These are phyloP conservation scores for Rhododendron ovatum DNA, from an alignment of 148 eudicot genomes.

Conservation along the genomic window DNA sequence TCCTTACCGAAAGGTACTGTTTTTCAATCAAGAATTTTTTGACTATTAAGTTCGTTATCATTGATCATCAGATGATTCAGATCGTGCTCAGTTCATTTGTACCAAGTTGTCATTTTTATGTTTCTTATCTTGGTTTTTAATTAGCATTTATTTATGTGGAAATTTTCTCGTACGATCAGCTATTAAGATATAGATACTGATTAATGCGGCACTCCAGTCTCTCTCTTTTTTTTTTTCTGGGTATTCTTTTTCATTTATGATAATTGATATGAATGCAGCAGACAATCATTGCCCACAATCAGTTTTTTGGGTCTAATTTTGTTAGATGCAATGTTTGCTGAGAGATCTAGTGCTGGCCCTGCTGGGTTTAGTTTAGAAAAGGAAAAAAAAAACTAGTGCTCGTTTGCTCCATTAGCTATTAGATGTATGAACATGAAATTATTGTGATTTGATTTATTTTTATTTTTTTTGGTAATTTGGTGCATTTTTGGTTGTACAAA, in stretches of 20 bases:
- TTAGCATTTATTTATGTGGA: not conserved
- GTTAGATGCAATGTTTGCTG: not conserved
- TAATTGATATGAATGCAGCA: not conserved
- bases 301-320: not conserved
- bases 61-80: not conserved
- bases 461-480: not conserved
- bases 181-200: not conserved
- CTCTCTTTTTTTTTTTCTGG: no score
- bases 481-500: not conserved
- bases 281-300: not conserved
- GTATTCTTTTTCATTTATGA: not conserved
- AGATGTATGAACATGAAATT: not conserved
- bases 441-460: not conserved
- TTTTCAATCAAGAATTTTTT: not conserved
- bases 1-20: slow-evolving; percentile 6
- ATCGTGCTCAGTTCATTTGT: not conserved
- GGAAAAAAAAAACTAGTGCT: not conserved
- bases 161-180: not conserved
- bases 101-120: not conserved
- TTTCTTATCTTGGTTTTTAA: not conserved
- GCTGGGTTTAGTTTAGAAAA: not conserved
- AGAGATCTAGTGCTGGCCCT: not conserved
- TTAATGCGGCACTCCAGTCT: slow-evolving; percentile 3
- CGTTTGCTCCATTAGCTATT: not conserved
- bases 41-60: not conserved